These are phyloP conservation scores for Phlebopus sp. DNA, from an alignment of 1,284 basidiomycete species.

Conservation along the genomic window DNA sequence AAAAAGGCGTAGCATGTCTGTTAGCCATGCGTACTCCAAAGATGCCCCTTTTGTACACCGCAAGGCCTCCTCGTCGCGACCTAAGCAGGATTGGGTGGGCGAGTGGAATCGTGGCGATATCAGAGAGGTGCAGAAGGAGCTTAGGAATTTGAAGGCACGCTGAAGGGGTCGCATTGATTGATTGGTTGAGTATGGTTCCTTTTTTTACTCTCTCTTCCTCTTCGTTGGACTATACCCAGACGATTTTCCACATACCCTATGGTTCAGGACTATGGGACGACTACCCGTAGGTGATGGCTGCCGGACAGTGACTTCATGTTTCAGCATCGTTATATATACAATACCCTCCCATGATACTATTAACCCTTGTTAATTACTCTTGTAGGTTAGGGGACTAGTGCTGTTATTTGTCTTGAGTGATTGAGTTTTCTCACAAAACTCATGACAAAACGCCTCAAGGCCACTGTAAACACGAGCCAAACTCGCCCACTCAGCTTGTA, in stretches of 20 bases:
- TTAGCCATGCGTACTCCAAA: conserved; percentile 2
- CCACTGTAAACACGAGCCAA: no score
- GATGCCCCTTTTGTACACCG: neutral
- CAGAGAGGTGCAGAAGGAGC: conserved; percentile 29
- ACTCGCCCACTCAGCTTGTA: no score
- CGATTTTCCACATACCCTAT: neutral
- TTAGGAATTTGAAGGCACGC: conserved; percentile 19
- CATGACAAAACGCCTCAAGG: no score
- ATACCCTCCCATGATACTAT: neutral
- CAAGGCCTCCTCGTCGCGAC: neutral
- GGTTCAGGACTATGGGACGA: neutral
- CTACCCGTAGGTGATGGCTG: conserved; percentile 5
- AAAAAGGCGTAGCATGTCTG: conserved; percentile 16
- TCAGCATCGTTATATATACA: neutral
- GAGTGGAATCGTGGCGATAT: conserved; percentile 34
- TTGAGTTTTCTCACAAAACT: no score
- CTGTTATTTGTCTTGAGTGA: no score
- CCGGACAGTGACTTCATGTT: neutral
- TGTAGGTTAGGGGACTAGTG: conserved; percentile 1
- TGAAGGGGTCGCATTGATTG: conserved; percentile 8
- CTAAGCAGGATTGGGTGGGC: conserved; percentile 25
- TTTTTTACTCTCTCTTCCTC: no score
- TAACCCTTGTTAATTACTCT: conserved; percentile 1
- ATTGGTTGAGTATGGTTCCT: no score
- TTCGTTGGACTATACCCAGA: neutral